A percentile compares a stretch with the other conserved stretches of the same genome.
Evolutionary conservation across 495 filamentous ascomycete species (phyloP).

Genomic region (Neurospora sp.): DNA sequence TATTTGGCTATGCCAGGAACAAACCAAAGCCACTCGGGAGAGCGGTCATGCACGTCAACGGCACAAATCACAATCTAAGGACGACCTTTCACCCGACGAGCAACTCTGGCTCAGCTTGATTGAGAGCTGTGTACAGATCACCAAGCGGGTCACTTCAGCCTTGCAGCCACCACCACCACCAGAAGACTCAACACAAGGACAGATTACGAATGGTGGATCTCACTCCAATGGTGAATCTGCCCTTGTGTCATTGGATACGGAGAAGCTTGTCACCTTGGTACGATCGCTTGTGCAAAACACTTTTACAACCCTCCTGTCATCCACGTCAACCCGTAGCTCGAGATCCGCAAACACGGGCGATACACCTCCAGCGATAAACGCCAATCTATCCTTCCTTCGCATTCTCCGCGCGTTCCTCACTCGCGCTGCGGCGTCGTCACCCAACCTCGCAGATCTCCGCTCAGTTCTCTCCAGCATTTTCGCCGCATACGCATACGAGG

Average conservation of each 20-base stretch:
- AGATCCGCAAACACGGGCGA: not conserved
- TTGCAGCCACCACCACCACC: slow-evolving; percentile 10
- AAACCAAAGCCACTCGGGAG: slow-evolving; percentile 52
- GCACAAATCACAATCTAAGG: slow-evolving; percentile 42
- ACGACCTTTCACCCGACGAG: slow-evolving; percentile 66
- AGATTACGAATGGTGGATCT: slow-evolving; percentile 17
- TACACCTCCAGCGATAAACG: slow-evolving; percentile 15
- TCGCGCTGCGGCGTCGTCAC: slow-evolving; percentile 67
- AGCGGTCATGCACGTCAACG: slow-evolving; percentile 20
- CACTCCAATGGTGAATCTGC: slow-evolving; percentile 3
- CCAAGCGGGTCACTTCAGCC: slow-evolving; percentile 41
- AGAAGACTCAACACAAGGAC: not conserved
- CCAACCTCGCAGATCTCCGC: slow-evolving; percentile 78
- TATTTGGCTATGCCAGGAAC: slow-evolving; percentile 89
- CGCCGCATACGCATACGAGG: slow-evolving; percentile 88
- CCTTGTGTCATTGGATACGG: slow-evolving; percentile 25
- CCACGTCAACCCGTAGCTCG: slow-evolving; percentile 41
- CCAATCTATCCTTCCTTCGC: slow-evolving; percentile 71
- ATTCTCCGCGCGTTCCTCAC: slow-evolving; percentile 87
- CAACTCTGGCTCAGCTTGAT: slow-evolving; percentile 85
- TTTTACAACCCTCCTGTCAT: slow-evolving; percentile 77
- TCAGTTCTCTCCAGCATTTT: slow-evolving; percentile 81
- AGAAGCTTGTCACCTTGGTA: slow-evolving; percentile 52
- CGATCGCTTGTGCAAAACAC: slow-evolving; percentile 77
- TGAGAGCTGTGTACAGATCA: slow-evolving; percentile 70